Conservation (phyloP, 169 alveolate species). For the Fabrea salina region DNA sequence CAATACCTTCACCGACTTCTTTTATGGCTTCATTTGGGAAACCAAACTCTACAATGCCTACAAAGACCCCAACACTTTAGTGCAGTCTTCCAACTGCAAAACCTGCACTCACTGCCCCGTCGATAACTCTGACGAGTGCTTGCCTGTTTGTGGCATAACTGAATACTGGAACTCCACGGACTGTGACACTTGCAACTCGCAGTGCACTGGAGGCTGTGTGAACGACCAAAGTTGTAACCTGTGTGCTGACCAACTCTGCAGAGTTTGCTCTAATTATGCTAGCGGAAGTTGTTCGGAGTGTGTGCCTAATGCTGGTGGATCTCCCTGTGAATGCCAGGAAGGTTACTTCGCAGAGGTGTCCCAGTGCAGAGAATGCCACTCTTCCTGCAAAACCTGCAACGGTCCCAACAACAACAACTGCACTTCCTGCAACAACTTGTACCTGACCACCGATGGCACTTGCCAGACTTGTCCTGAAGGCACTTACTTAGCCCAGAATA, state of each 20-base stretch:
- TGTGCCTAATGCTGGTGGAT: background rate
- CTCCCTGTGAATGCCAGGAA: background rate
- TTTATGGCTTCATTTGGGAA: background rate
- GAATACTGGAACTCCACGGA: too few species aligned
- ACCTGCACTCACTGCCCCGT: background rate
- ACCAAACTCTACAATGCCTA: background rate
- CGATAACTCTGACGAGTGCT: background rate
- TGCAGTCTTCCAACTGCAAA: background rate
- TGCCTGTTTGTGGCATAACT: too few species aligned
- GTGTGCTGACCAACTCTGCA: background rate
- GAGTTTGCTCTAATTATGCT: background rate
- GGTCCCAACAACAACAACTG: background rate
- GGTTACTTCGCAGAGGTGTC: background rate
- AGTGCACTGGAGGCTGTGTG: background rate
- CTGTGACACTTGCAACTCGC: too few species aligned
- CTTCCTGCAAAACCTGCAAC: background rate
- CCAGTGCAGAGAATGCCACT: background rate
- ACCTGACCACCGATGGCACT: too few species aligned
- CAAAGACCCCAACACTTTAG: background rate
- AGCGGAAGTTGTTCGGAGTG: background rate
- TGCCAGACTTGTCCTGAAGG: too few species aligned
- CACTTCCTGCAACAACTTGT: slow-evolving; percentile 5
- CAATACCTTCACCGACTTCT: background rate
- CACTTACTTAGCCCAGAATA: too few species aligned
- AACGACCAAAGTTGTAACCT: background rate